Conservation (phyloP, 495 filamentous ascomycete species). For the Entonaema liquescens region DNA sequence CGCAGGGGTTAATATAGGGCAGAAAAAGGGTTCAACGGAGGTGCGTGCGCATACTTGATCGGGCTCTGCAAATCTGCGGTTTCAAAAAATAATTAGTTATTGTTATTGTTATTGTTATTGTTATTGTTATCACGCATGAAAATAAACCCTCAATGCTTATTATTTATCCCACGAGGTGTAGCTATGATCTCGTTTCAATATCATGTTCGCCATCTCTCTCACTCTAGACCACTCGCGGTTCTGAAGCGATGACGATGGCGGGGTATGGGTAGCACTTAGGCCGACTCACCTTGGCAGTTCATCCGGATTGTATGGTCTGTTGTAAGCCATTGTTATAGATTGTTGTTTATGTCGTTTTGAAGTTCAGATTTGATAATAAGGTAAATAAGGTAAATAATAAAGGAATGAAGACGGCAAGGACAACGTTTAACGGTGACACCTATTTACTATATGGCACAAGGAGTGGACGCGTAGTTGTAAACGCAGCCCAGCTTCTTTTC, state of each 20-base stretch:
- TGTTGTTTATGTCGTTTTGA: conserved; percentile 9
- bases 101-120: too few species aligned
- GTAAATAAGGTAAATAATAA: background rate
- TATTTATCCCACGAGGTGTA: conserved; percentile 21
- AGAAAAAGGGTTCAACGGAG: conserved; percentile 3
- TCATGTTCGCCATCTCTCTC: background rate
- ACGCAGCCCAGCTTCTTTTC: conserved; percentile 16
- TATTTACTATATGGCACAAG: conserved; percentile 29
- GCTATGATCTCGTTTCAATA: background rate
- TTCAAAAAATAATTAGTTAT: conserved; percentile 41
- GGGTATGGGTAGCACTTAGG: conserved; percentile 23
- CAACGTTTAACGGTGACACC: background rate
- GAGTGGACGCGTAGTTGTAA: conserved; percentile 27
- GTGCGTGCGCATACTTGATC: conserved; percentile 73
- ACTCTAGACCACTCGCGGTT: conserved; percentile 17
- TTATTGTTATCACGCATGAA: conserved; percentile 19
- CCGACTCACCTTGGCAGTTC: conserved; percentile 88
- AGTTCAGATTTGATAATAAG: conserved; percentile 7
- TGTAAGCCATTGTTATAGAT: conserved; percentile 82
- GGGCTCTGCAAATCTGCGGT: conserved; percentile 85
- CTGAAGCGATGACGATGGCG: conserved; percentile 32
- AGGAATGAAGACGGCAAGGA: conserved; percentile 14
- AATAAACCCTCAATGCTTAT: conserved; percentile 14
- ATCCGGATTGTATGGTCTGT: conserved; percentile 92
- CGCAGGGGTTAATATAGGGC: conserved; percentile 17